A percentile compares a stretch with the other conserved stretches of the same genome.
phyloP scores from a whole-genome alignment of 176 grass and related monocot genomes.

The Avena insularis region DNA sequence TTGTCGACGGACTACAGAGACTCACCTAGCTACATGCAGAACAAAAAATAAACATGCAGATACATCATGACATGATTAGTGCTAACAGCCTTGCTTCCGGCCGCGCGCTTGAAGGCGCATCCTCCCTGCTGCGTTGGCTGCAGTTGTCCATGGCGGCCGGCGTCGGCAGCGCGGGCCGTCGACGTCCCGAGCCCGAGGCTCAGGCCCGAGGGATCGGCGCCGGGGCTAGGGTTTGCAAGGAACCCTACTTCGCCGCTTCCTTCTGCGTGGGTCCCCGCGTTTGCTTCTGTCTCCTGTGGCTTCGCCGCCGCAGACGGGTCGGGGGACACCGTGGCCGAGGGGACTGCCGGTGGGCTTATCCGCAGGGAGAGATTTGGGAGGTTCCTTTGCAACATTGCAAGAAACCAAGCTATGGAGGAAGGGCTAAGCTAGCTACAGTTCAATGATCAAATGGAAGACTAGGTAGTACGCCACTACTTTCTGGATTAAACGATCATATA shows the following conservation, averaged over 20 bases:
- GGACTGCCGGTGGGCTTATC: slow-evolving; percentile 64
- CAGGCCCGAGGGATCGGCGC: slow-evolving; percentile 46
- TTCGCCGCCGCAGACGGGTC: slow-evolving; percentile 31
- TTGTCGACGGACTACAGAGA: no score
- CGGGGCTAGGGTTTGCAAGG: slow-evolving; percentile 55
- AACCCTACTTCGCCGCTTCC: slow-evolving; percentile 51
- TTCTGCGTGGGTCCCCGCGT: slow-evolving; percentile 29
- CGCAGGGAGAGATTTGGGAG: slow-evolving; percentile 79
- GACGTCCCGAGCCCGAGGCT: slow-evolving; percentile 52
- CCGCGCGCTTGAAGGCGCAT: slow-evolving; percentile 68
- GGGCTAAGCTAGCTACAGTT: not conserved
- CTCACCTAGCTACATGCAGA: no score
- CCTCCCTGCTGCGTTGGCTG: slow-evolving; percentile 44
- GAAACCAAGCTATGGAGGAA: not conserved
- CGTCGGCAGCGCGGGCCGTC: not conserved
- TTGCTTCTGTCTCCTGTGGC: slow-evolving; percentile 10
- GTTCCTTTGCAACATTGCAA: slow-evolving; percentile 56
- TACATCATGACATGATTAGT: no score
- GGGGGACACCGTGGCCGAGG: slow-evolving; percentile 24
- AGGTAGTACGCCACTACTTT: not conserved
- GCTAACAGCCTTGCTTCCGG: slow-evolving; percentile 15
- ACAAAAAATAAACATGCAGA: no score
- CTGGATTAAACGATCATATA: slow-evolving; percentile 33
- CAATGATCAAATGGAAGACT: slow-evolving; percentile 29
- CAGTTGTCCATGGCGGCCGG: not conserved